These are phyloP conservation scores for Sporothrix humicola DNA, from an alignment of 2,329 filamentous ascomycete species.

Conservation along the genomic window DNA sequence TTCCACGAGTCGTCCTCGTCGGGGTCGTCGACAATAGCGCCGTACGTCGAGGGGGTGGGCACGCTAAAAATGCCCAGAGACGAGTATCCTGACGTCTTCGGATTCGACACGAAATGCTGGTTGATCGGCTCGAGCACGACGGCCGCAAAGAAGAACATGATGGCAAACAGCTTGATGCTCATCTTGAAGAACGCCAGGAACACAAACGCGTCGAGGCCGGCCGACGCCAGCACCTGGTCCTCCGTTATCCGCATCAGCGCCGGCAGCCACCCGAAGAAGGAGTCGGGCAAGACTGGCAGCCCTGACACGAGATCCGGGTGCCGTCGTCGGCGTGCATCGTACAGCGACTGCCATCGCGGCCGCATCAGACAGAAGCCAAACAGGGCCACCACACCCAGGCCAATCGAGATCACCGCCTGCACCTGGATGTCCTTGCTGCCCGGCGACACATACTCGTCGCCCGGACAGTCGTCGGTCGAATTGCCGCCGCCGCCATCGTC, in stretches of 20 bases:
- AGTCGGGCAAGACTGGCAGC: slow-evolving; percentile 80
- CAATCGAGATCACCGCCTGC: slow-evolving; percentile 74
- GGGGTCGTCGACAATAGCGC: slow-evolving; percentile 30
- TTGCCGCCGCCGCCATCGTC: slow-evolving; percentile 8
- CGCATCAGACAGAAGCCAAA: slow-evolving; percentile 81
- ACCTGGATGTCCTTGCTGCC: slow-evolving; percentile 58
- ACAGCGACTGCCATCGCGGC: slow-evolving; percentile 89
- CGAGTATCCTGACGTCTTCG: slow-evolving; percentile 21
- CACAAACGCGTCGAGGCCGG: slow-evolving; percentile 77
- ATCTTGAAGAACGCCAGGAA: slow-evolving; percentile 97
- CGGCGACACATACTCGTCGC: slow-evolving; percentile 44
- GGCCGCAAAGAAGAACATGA: slow-evolving; percentile 81
- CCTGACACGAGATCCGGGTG: slow-evolving; percentile 58
- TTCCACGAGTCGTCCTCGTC: slow-evolving; percentile 46
- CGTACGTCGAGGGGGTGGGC: neutral
- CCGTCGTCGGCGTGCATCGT: slow-evolving; percentile 80
- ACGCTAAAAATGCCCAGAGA: slow-evolving; percentile 20
- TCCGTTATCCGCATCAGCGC: slow-evolving; percentile 83
- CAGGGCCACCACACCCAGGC: slow-evolving; percentile 73
- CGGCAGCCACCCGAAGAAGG: slow-evolving; percentile 92
- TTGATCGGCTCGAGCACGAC: slow-evolving; percentile 87
- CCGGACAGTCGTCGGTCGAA: slow-evolving; percentile 38
- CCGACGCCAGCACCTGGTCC: slow-evolving; percentile 85
- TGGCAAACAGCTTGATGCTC: slow-evolving; percentile 79
- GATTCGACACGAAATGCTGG: slow-evolving; percentile 59